Conservation (phyloP, 768 basidiomycete genomes). For the Amanita jacksonii region DNA sequence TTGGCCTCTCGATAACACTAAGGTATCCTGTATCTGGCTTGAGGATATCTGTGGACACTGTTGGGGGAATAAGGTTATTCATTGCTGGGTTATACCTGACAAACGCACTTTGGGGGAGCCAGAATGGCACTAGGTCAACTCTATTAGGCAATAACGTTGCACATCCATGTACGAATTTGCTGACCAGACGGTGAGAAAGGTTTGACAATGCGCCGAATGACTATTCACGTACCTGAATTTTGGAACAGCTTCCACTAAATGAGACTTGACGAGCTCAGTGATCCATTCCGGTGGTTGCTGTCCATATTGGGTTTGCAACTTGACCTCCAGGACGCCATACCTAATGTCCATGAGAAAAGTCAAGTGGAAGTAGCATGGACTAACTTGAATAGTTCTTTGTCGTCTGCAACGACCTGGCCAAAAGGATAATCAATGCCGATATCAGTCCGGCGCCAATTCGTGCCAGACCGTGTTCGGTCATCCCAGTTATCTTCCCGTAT, state of each 20-base stretch:
- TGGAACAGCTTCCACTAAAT: conserved; percentile 94
- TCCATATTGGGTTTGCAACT: conserved; percentile 91
- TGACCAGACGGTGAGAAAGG: conserved; percentile 20
- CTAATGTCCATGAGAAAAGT: conserved; percentile 20
- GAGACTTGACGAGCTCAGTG: conserved; percentile 88
- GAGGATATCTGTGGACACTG: conserved; percentile 92
- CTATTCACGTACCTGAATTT: conserved; percentile 68
- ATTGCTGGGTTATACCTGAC: not conserved
- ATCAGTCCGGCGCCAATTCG: conserved; percentile 93
- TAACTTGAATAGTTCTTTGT: conserved; percentile 89
- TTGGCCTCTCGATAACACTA: conserved; percentile 67
- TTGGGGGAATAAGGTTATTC: conserved; percentile 1
- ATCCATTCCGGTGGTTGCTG: conserved; percentile 97
- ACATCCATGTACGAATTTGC: conserved; percentile 96
- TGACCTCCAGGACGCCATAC: conserved; percentile 94
- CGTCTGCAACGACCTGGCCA: conserved; percentile 57
- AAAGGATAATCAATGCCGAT: conserved; percentile 92
- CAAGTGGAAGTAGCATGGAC: conserved; percentile 11
- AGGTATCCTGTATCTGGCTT: conserved; percentile 82
- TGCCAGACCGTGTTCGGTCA: conserved; percentile 57
- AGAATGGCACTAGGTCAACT: conserved; percentile 95
- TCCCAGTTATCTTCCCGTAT: conserved; percentile 98
- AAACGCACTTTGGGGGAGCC: conserved; percentile 84
- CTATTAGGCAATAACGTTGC: conserved; percentile 86
- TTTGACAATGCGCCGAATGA: not conserved